Evolutionary conservation across 2,329 filamentous ascomycete species (phyloP), one percentile per base, ranked within the genome.

Genomic region (Claviceps humidiphila): DNA sequence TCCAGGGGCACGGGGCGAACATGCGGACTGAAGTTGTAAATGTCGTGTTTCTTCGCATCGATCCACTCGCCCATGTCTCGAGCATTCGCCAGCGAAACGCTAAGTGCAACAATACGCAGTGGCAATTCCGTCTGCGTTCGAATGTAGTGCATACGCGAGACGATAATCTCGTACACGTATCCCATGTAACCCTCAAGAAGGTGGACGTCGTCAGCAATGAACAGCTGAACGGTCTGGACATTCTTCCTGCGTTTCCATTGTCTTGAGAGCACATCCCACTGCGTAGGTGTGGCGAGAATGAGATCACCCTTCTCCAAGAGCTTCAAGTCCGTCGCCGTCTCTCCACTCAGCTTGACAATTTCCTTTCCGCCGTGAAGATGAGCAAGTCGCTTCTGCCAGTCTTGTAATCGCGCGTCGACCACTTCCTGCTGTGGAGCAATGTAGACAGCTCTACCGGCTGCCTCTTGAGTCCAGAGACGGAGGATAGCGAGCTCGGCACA

Each of bases 81-180:
- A 49, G 91, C 90, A 64, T 96, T 97, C 5, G 93, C 84, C 22
- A 98, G 76, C 24, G 93, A 94, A 30, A 96, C 93, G 64, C 89
- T 90, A 55, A 98, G 71, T 2, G 89, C 93, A 51, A 98, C 72
- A 47, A 97, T 91, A 50, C 93, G 84, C 72, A 97, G 78, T 9
- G 85, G 81, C 41, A 85, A 82, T 66, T 95, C 87, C 0, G 88
- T 85, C 65, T 96, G 89, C 1, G 88, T 84, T 54, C 89, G 85
- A 64, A 98, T 96, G 57, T 93, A 93, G 65, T 95, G 89, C 86
- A 97, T 96, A 50, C 93, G 85, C 56, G 93, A 96, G n/a, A 98
- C 87, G 50, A 98, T 84, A 50, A 93, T 87, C 72, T 98, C 93
- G 68, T 98, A 98, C 34, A 94, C 78, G 65, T 91, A 94, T 34